Percentiles rank a stretch among this genome's conserved stretches.
These are phyloP conservation scores for Yamadazyma laniorum DNA, from an alignment of 805 yeast species.

Conservation along the genomic window DNA sequence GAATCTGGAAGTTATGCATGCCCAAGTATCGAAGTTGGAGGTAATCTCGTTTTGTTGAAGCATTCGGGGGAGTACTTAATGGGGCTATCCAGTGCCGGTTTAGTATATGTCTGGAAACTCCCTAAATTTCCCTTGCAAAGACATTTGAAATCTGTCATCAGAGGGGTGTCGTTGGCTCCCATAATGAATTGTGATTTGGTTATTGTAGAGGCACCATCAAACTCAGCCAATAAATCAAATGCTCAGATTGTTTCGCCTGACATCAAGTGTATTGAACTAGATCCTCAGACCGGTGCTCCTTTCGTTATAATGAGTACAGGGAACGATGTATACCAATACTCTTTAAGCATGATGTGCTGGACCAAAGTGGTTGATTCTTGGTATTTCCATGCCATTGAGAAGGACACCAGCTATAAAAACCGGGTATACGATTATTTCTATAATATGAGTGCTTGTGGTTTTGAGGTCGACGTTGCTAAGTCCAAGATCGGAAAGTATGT, in stretches of 20 bases:
- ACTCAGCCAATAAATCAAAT: conserved; percentile 6
- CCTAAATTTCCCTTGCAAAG: conserved; percentile 15
- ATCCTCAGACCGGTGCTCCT: conserved; percentile 38
- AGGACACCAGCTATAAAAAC: background rate
- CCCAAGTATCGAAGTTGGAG: conserved; percentile 55
- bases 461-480: conserved; percentile 15
- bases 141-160: conserved; percentile 29
- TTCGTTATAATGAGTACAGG: conserved; percentile 34
- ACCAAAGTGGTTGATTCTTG: conserved; percentile 45
- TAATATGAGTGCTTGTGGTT: conserved; percentile 11
- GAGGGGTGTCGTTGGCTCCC: conserved; percentile 52
- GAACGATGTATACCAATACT: conserved; percentile 42
- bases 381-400: conserved; percentile 23
- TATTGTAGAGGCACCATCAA: conserved; percentile 13
- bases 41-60: conserved; percentile 38
- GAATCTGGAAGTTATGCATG: conserved; percentile 43
- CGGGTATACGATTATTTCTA: conserved; percentile 8
- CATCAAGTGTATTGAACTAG: conserved; percentile 30
- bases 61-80: conserved; percentile 34
- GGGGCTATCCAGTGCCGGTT: conserved; percentile 50
- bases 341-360: conserved; percentile 47
- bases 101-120: conserved; percentile 53
- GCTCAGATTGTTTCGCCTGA: conserved; percentile 15
- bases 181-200: conserved; percentile 38
- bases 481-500: conserved; percentile 14